A percentile compares a stretch with the other conserved stretches of the same genome.
Evolutionary conservation across 768 basidiomycete species (phyloP).

Genomic region (Suillus discolor): DNA sequence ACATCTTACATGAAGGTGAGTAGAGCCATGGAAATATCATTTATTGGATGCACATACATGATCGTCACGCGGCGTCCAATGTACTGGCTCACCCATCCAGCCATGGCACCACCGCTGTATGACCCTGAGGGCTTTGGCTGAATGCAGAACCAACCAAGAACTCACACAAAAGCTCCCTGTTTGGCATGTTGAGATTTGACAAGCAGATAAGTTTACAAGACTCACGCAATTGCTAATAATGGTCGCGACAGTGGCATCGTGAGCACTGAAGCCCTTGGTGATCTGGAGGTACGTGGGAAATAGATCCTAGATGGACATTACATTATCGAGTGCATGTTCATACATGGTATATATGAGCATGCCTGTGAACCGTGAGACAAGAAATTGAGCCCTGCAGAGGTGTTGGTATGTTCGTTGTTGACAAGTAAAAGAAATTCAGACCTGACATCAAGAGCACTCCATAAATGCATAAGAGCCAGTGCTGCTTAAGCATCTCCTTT

Average conservation of each 20-base stretch:
- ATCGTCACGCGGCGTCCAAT: constrained; percentile 83
- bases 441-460: constrained; percentile 80
- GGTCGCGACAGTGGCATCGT: constrained; percentile 70
- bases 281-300: constrained; percentile 76
- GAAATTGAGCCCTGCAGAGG: constrained; percentile 65
- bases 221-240: constrained; percentile 77
- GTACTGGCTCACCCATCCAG: constrained; percentile 74
- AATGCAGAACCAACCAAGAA: constrained; percentile 17
- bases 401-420: constrained; percentile 1
- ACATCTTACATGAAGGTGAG: constrained; percentile 36
- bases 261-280: constrained; percentile 60
- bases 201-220: constrained; percentile 12
- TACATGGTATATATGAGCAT: constrained; percentile 12
- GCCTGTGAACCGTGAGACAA: constrained; percentile 74
- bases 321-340: not conserved
- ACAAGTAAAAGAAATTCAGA: constrained; percentile 18
- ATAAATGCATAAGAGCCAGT: constrained; percentile 86
- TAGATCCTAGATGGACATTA: constrained; percentile 49
- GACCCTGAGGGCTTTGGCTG: not conserved
- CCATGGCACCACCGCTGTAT: constrained; percentile 66
- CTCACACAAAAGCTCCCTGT: constrained; percentile 48
- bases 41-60: constrained; percentile 33
- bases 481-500: constrained; percentile 71
- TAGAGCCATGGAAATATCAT: not conserved
- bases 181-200: constrained; percentile 4